Evolutionary conservation across 2,329 filamentous ascomycete genomes (phyloP).

Genomic region (Colletotrichum scovillei): DNA sequence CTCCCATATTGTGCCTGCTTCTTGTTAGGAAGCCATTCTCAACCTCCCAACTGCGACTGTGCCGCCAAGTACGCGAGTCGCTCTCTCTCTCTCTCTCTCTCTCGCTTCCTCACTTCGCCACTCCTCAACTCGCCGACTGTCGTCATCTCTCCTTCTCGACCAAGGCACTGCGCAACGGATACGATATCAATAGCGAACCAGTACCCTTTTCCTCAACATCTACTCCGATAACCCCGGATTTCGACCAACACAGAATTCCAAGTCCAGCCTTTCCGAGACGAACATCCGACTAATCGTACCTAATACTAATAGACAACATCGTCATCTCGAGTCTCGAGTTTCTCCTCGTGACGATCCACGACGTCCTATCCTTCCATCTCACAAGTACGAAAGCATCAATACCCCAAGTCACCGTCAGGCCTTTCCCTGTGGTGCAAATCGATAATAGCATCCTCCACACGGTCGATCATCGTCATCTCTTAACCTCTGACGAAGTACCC

Average conservation of each 20-base stretch:
- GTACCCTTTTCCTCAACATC: neutral
- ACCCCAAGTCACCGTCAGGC: slow-evolving; percentile 6
- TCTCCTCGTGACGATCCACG: slow-evolving; percentile 21
- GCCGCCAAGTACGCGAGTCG: neutral
- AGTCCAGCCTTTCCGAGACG: slow-evolving; percentile 13
- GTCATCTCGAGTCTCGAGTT: slow-evolving; percentile 30
- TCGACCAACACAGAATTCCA: neutral
- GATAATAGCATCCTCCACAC: neutral
- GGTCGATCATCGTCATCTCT: slow-evolving; percentile 1
- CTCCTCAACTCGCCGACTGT: neutral
- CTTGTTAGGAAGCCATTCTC: neutral
- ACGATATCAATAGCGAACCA: neutral
- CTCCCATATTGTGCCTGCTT: neutral
- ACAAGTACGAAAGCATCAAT: slow-evolving; percentile 13
- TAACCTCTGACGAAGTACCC: slow-evolving; percentile 30
- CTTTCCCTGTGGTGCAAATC: slow-evolving; percentile 10
- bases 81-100: neutral
- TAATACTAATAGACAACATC: slow-evolving; percentile 12
- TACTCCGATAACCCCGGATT: neutral
- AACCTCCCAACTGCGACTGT: neutral
- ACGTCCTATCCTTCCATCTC: slow-evolving; percentile 2
- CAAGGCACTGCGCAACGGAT: neutral
- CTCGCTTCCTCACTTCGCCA: neutral
- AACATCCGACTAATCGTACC: slow-evolving; percentile 5
- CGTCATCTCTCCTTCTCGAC: slow-evolving; percentile 12